Conservation (phyloP, 345 rosid genomes). For the Hibiscus syriacus region DNA sequence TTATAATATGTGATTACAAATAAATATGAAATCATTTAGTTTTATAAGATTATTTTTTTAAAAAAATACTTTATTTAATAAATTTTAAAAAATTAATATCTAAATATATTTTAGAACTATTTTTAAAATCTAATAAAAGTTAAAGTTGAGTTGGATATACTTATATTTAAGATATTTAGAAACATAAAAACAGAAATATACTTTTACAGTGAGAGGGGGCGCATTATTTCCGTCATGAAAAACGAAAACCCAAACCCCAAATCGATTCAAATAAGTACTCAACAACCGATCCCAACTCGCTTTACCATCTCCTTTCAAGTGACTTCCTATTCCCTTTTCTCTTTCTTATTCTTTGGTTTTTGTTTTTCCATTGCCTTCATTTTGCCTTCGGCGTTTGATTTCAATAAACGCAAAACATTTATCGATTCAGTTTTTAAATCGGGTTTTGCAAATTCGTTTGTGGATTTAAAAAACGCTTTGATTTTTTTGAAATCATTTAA, state of each 20-base stretch:
- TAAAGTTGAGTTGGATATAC: too few species aligned
- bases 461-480: too few species aligned
- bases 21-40: too few species aligned
- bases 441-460: not conserved
- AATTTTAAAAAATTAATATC: too few species aligned
- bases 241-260: not conserved
- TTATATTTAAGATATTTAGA: too few species aligned
- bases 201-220: not conserved
- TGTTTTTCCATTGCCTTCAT: not conserved
- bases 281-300: not conserved
- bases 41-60: too few species aligned
- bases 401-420: not conserved
- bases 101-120: too few species aligned
- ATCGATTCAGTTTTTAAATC: not conserved
- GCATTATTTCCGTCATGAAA: conserved; percentile 2
- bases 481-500: not conserved
- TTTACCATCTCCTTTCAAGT: not conserved
- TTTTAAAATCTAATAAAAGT: too few species aligned
- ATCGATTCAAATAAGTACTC: not conserved
- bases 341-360: not conserved
- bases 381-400: not conserved
- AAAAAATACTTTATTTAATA: too few species aligned
- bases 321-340: not conserved
- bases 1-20: too few species aligned
- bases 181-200: not conserved